Conservation (phyloP, 805 yeast species). For the Nakazawaea ernobii region DNA sequence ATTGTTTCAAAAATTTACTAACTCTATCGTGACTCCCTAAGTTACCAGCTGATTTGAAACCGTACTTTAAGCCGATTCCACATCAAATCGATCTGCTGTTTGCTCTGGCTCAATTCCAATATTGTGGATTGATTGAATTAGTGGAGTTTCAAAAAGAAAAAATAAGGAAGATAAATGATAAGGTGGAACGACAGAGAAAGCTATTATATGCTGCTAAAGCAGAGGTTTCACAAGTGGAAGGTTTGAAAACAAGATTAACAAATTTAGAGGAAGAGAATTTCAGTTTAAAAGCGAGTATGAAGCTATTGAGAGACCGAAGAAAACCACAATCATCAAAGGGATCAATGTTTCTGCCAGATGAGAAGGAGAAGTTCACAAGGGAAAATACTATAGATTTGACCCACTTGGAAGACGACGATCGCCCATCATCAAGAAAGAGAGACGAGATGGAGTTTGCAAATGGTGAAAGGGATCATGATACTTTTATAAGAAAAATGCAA, state of each 20-base stretch:
- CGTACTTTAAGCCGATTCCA: constrained; percentile 14
- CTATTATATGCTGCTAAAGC: constrained; percentile 13
- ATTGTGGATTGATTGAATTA: constrained; percentile 11
- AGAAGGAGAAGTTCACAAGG: background rate
- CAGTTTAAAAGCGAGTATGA: background rate
- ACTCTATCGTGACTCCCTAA: background rate
- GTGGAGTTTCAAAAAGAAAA: constrained; percentile 5
- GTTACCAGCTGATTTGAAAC: constrained; percentile 14
- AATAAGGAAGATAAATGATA: constrained; percentile 6
- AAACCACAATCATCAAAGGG: no score
- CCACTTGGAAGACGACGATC: constrained; percentile 8
- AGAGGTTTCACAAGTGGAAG: constrained; percentile 11
- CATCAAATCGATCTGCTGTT: constrained; percentile 14
- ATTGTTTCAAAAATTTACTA: background rate
- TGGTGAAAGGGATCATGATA: constrained; percentile 6
- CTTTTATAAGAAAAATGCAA: constrained; percentile 13
- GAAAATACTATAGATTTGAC: constrained; percentile 12
- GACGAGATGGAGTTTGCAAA: background rate
- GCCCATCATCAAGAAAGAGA: background rate
- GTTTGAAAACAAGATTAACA: constrained; percentile 1
- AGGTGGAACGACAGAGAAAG: constrained; percentile 9
- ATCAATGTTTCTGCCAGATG: no score
- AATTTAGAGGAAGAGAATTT: background rate
- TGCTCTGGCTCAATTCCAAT: constrained; percentile 15
- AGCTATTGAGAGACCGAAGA: no score